phyloP scores from a whole-genome alignment of 495 filamentous ascomycete genomes.

The Daldinia loculata region DNA sequence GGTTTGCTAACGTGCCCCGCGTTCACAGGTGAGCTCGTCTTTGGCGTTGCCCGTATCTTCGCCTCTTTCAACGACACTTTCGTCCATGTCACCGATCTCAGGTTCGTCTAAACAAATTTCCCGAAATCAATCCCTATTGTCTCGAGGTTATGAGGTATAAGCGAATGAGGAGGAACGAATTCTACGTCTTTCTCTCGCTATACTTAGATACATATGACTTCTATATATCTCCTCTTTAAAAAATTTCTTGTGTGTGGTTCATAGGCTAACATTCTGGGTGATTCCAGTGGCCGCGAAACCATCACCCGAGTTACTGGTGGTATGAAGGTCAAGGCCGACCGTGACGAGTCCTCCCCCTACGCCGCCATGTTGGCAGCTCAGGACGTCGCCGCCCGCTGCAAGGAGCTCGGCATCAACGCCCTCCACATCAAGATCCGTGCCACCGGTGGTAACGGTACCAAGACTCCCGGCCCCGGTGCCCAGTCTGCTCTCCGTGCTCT shows the following conservation, averaged over 20 bases:
- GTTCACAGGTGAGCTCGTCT: conserved; percentile 87
- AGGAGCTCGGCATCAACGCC: conserved; percentile 98
- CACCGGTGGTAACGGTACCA: conserved; percentile 94
- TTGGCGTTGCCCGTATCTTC: conserved; percentile 99
- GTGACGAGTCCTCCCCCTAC: conserved; percentile 99
- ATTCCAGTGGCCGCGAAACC: conserved; percentile 97
- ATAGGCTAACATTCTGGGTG: conserved; percentile 71
- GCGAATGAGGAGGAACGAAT: conserved; percentile 32
- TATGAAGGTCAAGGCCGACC: conserved; percentile 99
- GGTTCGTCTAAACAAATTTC: conserved; percentile 66
- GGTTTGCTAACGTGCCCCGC: conserved; percentile 28
- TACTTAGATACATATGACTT: conserved; percentile 19
- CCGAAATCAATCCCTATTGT: conserved; percentile 1
- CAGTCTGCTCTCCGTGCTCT: conserved; percentile 99
- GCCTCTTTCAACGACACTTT: conserved; percentile 87
- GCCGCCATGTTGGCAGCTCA: conserved; percentile 99
- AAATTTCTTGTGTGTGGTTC: conserved; percentile 38
- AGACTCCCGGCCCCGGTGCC: conserved; percentile 98
- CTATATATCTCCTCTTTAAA: conserved; percentile 1
- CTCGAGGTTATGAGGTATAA: conserved; percentile 11
- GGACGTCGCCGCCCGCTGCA: conserved; percentile 93
- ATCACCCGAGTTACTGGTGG: conserved; percentile 98
- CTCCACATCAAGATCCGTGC: conserved; percentile 99
- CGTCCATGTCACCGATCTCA: conserved; percentile 99
- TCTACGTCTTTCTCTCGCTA: conserved; percentile 40